phyloP scores from a whole-genome alignment of 1,284 basidiomycete genomes.

The Tetrapyrgos nigripes region DNA sequence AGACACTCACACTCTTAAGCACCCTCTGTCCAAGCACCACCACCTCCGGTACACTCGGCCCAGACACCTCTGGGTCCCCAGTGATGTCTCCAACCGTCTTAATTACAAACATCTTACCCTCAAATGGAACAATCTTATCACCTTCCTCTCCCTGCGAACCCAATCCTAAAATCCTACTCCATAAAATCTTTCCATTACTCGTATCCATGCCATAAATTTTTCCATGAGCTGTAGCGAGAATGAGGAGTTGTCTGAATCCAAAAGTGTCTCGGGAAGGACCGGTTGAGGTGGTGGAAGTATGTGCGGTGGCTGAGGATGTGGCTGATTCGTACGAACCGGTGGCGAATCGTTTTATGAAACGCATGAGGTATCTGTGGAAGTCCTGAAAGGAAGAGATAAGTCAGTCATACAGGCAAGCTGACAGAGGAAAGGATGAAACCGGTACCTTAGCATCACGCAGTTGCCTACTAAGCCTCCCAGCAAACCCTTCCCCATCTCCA shows the following conservation, averaged over 20 bases:
- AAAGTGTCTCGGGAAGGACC: conserved; percentile 76
- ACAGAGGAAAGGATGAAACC: conserved; percentile 16
- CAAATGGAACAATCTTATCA: conserved; percentile 49
- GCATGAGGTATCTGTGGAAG: conserved; percentile 72
- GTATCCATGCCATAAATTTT: conserved; percentile 88
- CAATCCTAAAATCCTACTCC: conserved; percentile 75
- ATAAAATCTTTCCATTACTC: conserved; percentile 75
- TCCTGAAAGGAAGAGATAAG: conserved; percentile 47
- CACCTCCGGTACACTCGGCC: conserved; percentile 51
- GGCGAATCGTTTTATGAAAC: conserved; percentile 76
- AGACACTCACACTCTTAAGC: conserved; percentile 67
- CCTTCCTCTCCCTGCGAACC: conserved; percentile 65
- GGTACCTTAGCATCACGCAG: conserved; percentile 67
- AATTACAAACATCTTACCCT: conserved; percentile 57
- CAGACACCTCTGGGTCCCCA: conserved; percentile 16
- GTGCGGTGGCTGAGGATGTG: conserved; percentile 43
- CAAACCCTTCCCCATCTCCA: conserved; percentile 59
- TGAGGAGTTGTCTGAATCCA: conserved; percentile 87
- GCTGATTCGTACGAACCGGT: conserved; percentile 72
- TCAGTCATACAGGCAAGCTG: not conserved
- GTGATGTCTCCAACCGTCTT: conserved; percentile 57
- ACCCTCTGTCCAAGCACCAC: conserved; percentile 66
- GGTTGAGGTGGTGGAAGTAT: conserved; percentile 28
- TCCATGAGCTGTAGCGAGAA: conserved; percentile 75
- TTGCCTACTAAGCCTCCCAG: conserved; percentile 65